Conservation (phyloP, 2,329 filamentous ascomycete species). For the Alternaria dauci region DNA sequence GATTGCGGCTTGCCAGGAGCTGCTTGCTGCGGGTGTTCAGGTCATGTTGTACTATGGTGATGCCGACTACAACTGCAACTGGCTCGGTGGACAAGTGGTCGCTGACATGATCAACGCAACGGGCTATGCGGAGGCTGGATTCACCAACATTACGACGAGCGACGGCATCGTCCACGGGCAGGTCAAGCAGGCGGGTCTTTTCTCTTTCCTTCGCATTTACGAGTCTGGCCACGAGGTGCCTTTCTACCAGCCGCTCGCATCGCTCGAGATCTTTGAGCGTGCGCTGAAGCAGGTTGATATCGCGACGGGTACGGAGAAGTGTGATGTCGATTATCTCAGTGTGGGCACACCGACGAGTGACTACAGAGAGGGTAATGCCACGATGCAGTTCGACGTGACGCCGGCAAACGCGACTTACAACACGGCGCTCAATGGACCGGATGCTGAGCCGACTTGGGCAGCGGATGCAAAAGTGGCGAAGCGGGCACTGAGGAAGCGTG, state of each 20-base stretch:
- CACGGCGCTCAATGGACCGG: constrained; percentile 54
- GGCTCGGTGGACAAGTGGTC: constrained; percentile 56
- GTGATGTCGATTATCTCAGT: constrained; percentile 42
- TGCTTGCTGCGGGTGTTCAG: constrained; percentile 53
- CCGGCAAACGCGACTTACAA: constrained; percentile 59
- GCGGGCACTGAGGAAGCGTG: constrained; percentile 28
- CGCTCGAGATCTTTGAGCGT: constrained; percentile 61
- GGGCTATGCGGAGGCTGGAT: constrained; percentile 58
- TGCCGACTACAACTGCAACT: constrained; percentile 60
- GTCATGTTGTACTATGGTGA: constrained; percentile 58
- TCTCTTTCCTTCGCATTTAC: constrained; percentile 61
- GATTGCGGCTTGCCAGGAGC: constrained; percentile 51
- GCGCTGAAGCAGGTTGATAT: constrained; percentile 60
- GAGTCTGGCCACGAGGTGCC: constrained; percentile 61
- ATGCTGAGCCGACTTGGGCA: constrained; percentile 46
- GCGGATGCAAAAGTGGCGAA: constrained; percentile 12
- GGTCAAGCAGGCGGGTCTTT: constrained; percentile 61
- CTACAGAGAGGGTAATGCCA: constrained; percentile 56
- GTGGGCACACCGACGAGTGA: constrained; percentile 48
- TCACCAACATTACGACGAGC: constrained; percentile 56
- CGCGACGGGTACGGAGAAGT: constrained; percentile 55
- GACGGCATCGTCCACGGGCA: constrained; percentile 62
- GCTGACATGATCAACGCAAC: constrained; percentile 52
- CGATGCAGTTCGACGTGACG: constrained; percentile 57
- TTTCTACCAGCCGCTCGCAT: constrained; percentile 63